phyloP scores from a whole-genome alignment of 495 filamentous ascomycete genomes.

The Aspergillus hancockii region DNA sequence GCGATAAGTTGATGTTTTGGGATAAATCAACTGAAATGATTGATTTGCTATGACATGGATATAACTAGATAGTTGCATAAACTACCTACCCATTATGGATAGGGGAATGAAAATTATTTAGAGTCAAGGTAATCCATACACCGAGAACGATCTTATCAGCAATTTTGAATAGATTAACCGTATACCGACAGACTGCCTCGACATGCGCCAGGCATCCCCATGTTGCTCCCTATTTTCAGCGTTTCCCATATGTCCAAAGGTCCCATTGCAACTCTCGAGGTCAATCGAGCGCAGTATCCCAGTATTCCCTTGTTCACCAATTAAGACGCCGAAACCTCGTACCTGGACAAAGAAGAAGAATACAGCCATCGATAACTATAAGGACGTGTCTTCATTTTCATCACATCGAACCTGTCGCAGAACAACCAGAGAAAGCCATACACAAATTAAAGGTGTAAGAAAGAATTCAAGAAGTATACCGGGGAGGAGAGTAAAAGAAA shows the following conservation, averaged over 20 bases:
- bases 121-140: neutral
- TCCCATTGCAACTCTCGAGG: slow-evolving; percentile 22
- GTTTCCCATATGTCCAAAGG: slow-evolving; percentile 29
- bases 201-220: slow-evolving; percentile 22
- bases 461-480: slow-evolving; percentile 29
- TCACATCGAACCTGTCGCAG: slow-evolving; percentile 25
- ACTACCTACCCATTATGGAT: no score
- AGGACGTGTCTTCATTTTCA: slow-evolving; percentile 27
- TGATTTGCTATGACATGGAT: no score
- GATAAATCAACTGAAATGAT: no score
- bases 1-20: neutral
- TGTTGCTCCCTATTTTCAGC: slow-evolving; percentile 21
- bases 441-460: slow-evolving; percentile 26
- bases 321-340: slow-evolving; percentile 32
- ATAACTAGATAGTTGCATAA: no score
- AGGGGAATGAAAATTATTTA: neutral
- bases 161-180: slow-evolving; percentile 29
- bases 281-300: slow-evolving; percentile 23
- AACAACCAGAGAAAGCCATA: slow-evolving; percentile 24
- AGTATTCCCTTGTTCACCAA: slow-evolving; percentile 26
- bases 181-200: slow-evolving; percentile 28
- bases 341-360: slow-evolving; percentile 26
- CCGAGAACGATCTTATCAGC: slow-evolving; percentile 20
- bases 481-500: slow-evolving; percentile 7
- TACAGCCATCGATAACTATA: slow-evolving; percentile 29